These are phyloP conservation scores for Ophiostoma fasciatum DNA, from an alignment of 2,329 filamentous ascomycete species.

Conservation along the genomic window DNA sequence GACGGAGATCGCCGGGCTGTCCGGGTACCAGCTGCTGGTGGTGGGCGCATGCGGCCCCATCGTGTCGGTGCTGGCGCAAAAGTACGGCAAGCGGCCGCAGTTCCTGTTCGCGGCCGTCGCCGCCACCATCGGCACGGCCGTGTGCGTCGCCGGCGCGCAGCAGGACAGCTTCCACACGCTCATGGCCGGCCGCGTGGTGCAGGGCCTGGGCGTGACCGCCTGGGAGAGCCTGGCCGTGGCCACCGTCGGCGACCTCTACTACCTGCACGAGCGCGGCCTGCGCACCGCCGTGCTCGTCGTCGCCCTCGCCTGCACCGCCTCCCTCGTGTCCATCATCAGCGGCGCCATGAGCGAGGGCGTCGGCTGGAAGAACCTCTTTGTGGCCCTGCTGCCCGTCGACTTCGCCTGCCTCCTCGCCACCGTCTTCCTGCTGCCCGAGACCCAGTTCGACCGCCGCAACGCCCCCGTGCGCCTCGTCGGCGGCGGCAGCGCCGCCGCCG, in stretches of 20 bases:
- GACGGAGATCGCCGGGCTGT: conserved; percentile 13
- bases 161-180: conserved; percentile 16
- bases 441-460: conserved; percentile 11
- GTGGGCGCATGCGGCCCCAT: conserved; percentile 12
- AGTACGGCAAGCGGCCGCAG: conserved; percentile 20
- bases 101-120: conserved; percentile 18
- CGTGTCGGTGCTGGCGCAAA: conserved; percentile 19
- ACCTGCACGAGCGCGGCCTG: conserved; percentile 18
- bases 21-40: conserved; percentile 12
- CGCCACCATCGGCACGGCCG: conserved; percentile 15
- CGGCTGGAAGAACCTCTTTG: conserved; percentile 17
- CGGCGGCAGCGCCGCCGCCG: neutral
- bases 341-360: conserved; percentile 16
- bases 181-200: conserved; percentile 19
- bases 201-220: conserved; percentile 19
- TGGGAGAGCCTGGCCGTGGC: conserved; percentile 20
- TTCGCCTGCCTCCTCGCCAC: conserved; percentile 13
- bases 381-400: conserved; percentile 17
- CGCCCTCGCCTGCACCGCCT: conserved; percentile 17
- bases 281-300: conserved; percentile 18
- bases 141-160: conserved; percentile 17
- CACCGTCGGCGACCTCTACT: conserved; percentile 20
- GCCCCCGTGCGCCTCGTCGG: neutral
- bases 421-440: conserved; percentile 18
- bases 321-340: conserved; percentile 17